These are phyloP conservation scores for Colletotrichum falcatum DNA, from an alignment of 2,329 filamentous ascomycete species.

Conservation along the genomic window DNA sequence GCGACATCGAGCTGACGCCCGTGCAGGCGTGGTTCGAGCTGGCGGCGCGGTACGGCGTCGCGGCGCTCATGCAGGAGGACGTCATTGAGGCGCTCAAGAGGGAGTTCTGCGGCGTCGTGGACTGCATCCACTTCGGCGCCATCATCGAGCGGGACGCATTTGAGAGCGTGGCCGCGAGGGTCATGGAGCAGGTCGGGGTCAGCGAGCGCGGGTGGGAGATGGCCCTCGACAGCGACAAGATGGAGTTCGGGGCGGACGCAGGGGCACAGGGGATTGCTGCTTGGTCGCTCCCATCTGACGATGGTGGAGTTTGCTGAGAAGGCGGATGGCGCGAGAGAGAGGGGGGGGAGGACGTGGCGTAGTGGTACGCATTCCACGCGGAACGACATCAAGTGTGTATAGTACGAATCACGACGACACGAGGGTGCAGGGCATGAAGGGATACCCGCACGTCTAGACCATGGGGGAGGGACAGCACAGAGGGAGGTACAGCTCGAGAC, in stretches of 20 bases:
- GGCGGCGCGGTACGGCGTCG: conserved; percentile 54
- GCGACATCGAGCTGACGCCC: conserved; percentile 59
- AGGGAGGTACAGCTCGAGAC: not conserved
- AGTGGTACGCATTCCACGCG: not conserved
- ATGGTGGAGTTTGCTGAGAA: not conserved
- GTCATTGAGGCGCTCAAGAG: conserved; percentile 54
- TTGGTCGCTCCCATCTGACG: not conserved
- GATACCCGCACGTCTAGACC: not conserved
- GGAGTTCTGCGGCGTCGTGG: conserved; percentile 58
- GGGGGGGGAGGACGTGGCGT: too few species aligned
- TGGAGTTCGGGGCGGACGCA: not conserved
- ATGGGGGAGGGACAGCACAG: not conserved
- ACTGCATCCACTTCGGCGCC: conserved; percentile 62
- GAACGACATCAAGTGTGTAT: not conserved
- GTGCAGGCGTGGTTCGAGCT: conserved; percentile 69
- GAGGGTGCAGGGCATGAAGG: not conserved
- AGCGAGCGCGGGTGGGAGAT: conserved; percentile 30
- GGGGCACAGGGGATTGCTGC: conserved; percentile 17
- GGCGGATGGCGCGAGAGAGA: not conserved
- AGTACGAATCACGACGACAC: conserved; percentile 1
- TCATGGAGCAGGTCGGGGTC: conserved; percentile 49
- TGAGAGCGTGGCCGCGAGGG: conserved; percentile 57
- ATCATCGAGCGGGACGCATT: conserved; percentile 60
- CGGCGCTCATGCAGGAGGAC: conserved; percentile 50
- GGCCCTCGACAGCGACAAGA: conserved; percentile 5